Base-by-base conservation (phyloP, 306 rosid genomes). In the Dalbergia cochinchinensis region DNA sequence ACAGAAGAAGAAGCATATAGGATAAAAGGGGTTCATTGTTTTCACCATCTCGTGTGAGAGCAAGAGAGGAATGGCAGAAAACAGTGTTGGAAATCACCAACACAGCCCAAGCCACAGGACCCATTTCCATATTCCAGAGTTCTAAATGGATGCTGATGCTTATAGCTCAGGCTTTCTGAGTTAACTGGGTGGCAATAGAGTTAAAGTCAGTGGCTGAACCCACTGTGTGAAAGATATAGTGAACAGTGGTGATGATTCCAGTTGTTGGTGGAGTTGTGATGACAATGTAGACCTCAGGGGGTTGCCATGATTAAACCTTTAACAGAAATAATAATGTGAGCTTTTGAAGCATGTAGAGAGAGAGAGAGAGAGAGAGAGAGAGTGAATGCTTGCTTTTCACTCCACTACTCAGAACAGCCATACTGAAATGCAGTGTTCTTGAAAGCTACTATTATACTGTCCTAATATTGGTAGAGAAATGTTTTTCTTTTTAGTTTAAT, bases 41-140 rank as follows among this genome's bases (percentile, higher is more conserved):
- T 37, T 76, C 71, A 91, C 95, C 95, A 65, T 91, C 95, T 82
- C 75, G 85, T 35, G 82, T 73, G 83, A 91, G 90, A 76, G 92
- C 89, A 80, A 82, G 68, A 47, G 74, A 82, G 50, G 74, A 75
- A 66, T 76, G 74, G 72, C 70, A 83, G 73, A 54, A 70, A 62
- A 80, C 47, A 69, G 69, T 41, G 45, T 68, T 80, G 19, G 70
- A 75, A 80, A 89, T 78, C 60, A 86, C 69, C 8, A 76, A 76
- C 69, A 85, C 51, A 72, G 78, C n/a, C 85, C 82, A 80, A 14
- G 79, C 74, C 39, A 58, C 50, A n/a, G 78, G n/a, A 70, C 81
- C 90, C 91, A 85, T 87, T 39, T 85, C 55, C 77, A 54, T 26
- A 26, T 70, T 77, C 19, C 34, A 20, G 8, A 63, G 41, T 53